A percentile compares a stretch with the other conserved stretches of the same genome.
Conservation (phyloP, 345 rosid genomes). For the Draba incana region DNA sequence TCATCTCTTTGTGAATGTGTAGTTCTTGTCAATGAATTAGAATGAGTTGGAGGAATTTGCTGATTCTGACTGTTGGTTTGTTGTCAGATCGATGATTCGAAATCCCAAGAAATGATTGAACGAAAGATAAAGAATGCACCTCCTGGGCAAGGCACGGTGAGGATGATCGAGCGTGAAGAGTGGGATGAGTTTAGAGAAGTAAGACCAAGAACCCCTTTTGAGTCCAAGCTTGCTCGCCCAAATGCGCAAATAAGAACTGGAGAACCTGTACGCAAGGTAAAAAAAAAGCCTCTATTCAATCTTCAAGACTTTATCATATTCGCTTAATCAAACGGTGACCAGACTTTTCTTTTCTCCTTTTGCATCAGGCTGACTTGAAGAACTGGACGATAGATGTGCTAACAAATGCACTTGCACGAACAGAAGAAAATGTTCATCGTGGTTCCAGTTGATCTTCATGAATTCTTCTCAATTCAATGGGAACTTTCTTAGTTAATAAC, state of each 20-base stretch:
- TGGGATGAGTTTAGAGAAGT: conserved; percentile 87
- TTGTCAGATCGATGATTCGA: conserved; percentile 69
- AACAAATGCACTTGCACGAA: conserved; percentile 71
- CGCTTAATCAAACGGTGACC: conserved; percentile 5
- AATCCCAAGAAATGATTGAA: conserved; percentile 87
- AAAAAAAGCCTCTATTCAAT: background rate
- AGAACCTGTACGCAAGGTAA: conserved; percentile 67
- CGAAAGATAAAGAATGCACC: conserved; percentile 84
- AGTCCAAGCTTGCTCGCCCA: conserved; percentile 92
- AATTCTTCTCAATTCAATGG: background rate
- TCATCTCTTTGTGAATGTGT: conserved; percentile 2
- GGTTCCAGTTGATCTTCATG: conserved; percentile 39
- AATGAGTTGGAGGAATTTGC: background rate
- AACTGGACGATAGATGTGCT: conserved; percentile 94
- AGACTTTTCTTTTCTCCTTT: background rate
- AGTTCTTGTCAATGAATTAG: background rate
- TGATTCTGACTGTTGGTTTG: conserved; percentile 12
- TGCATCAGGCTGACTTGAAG: conserved; percentile 72
- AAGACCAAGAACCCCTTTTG: conserved; percentile 95
- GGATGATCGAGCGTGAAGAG: conserved; percentile 84
- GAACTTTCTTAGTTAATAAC: conserved; percentile 1
- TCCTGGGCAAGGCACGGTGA: conserved; percentile 73
- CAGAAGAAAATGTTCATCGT: conserved; percentile 64
- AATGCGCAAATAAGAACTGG: conserved; percentile 84
- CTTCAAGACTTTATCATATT: conserved; percentile 1